These are phyloP conservation scores for Cladophialophora immunda DNA, from an alignment of 2,329 filamentous ascomycete genomes.

Conservation along the genomic window DNA sequence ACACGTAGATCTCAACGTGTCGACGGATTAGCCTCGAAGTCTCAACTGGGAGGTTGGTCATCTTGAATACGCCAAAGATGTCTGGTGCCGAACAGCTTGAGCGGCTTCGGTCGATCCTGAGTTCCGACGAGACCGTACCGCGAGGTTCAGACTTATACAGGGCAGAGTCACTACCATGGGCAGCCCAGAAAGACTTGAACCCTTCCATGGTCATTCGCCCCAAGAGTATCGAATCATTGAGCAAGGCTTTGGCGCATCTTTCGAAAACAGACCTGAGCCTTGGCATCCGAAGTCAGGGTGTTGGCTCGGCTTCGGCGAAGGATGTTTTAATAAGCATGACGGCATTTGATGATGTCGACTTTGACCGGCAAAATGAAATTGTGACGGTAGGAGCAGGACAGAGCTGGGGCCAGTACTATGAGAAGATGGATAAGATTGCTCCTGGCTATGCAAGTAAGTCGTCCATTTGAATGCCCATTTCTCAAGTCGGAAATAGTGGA, in stretches of 20 bases:
- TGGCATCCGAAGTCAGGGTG: slow-evolving; percentile 15
- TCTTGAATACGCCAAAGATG: background rate
- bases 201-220: slow-evolving; percentile 13
- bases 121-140: slow-evolving; percentile 5
- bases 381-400: slow-evolving; percentile 14
- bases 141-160: slow-evolving; percentile 4
- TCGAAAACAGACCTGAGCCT: slow-evolving; percentile 9
- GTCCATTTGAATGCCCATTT: background rate
- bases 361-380: slow-evolving; percentile 10
- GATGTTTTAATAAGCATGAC: slow-evolving; percentile 18
- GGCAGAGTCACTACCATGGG: slow-evolving; percentile 10
- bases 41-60: background rate
- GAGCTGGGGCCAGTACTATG: slow-evolving; percentile 16
- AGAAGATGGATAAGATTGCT: slow-evolving; percentile 18
- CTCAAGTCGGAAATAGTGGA: background rate
- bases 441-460: slow-evolving; percentile 14
- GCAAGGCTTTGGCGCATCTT: slow-evolving; percentile 13
- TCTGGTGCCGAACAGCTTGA: slow-evolving; percentile 1
- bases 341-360: slow-evolving; percentile 9
- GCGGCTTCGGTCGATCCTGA: slow-evolving; percentile 3
- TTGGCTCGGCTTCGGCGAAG: slow-evolving; percentile 18
- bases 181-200: slow-evolving; percentile 13
- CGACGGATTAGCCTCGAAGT: background rate
- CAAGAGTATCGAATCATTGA: slow-evolving; percentile 8
- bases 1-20: background rate